Evolutionary conservation across 176 grass and related monocot species (phyloP), one percentile per base, ranked within the genome.

Genomic region (Juncus effusus): DNA sequence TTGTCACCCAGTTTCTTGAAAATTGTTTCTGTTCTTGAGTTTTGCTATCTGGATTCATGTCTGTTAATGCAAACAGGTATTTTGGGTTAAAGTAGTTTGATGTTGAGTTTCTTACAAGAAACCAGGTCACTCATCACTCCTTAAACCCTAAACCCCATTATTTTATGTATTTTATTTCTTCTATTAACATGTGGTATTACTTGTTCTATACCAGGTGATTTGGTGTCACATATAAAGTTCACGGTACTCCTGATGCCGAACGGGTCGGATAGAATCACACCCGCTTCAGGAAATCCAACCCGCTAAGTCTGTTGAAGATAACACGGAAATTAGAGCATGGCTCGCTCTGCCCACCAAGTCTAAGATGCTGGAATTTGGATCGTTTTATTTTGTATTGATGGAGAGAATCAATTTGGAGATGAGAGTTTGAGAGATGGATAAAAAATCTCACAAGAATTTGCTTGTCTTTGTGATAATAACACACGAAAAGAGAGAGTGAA

Each of bases 151-250:
- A 28, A 28, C 19, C 19, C 19, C 19, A 50, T 37, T 45, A 54
- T 51, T 11, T 60, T 3, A 47, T 47, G 9, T 47, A 6, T 47
- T 47, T 47, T 47, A 47, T 47, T 47, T 47, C 6, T 9, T 6
- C 9, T 66, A 36, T 60, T 75, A 61, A 63, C 59, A 6, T 7
- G 51, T 70, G 14, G 42, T 81, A 5, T 57, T 28, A 16, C 40
- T 54, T 73, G 42, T 59, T 28, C 19, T 28, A 28, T 28, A 28
- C 57, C 70, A 94, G 95, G 95, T 11, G 95, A 99, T 52, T 69
- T 99, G 73, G 89, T 99, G 61, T 89, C 95, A 4, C 95, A 99
- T 70, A 87, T 99, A 51, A 99, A 99, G 60, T 99, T 99, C 70
- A 94, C 95, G 3, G 95, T 99, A 28, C 65, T 99, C 61, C 70